Evolutionary conservation across 805 yeast genomes (phyloP), one percentile per base, ranked within the genome.

Genomic region (Pichia membranifaciens): DNA sequence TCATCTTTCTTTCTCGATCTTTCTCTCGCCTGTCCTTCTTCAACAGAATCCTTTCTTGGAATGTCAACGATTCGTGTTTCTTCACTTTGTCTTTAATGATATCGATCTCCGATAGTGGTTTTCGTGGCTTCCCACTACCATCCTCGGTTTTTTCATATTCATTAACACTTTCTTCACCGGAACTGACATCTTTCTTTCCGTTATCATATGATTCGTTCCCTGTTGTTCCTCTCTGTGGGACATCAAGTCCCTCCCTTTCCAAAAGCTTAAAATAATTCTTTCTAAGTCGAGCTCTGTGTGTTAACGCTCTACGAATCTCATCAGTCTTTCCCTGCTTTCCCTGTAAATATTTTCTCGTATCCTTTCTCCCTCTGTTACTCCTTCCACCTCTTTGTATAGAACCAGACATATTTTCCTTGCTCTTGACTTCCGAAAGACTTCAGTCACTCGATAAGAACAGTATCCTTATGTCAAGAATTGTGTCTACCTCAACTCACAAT

Each of bases 251-350:
- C 55, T 86, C 89, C 44, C 78, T 75, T 52, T 86, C 85, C 36
- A 88, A 63, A 45, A 87, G 70, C 62, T 89, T 88, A 71, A 87
- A 81, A 60, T 90, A 90, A 43, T 78, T 81, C 64, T 82, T 86
- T 69, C 87, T 79, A 54, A 90, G 74, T 57, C 93, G 75, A 13
- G 96, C 87, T 51, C 88, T 77, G 59, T 88, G 95, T 0, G 78
- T 75, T 54, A 90, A 74, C 12, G 93, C 83, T 58, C 75, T 77
- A 57, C 84, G 82, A 58, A 90, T 90, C 51, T 88, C 96, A 46
- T 77, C 74, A 3, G 54, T 56, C 49, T 65, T 65, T 15, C 57
- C 54, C 42, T 66, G 64, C 46, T 58, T 61, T 20, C 65, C 67
- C 7, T 54, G 53, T 17, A 46, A 44, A 38, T 56, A 54, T 18